Base-by-base conservation (phyloP, 2,329 filamentous ascomycete genomes). In the Epichloe gansuensis region DNA sequence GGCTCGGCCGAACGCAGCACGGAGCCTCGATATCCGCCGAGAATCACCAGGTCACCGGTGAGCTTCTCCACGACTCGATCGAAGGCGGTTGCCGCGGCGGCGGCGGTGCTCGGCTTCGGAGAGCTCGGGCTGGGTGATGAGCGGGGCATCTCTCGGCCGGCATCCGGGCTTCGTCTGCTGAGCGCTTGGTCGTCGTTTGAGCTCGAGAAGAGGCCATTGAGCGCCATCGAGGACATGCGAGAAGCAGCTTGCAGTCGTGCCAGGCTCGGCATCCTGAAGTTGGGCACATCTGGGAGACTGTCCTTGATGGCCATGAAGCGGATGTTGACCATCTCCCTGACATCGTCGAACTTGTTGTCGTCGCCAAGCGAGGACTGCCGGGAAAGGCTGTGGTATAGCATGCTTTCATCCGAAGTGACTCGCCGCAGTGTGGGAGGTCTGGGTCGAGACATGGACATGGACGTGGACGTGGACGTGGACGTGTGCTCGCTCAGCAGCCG, bases 21-120 rank as follows among this genome's bases (percentile, higher is more conserved):
- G 0, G 91, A 95, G 3, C 91, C 91, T 58, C 91, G 79, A 63
- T 96, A 95, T 13, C 91, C 91, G 21, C 91, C 91, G 63, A 97
- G 77, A 34, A 96, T 75, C 7, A 97, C 88, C 7, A 97, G 66
- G 63, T 97, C 91, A 0, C 91, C 91, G 0, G 82, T 87, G 23
- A 95, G 71, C 5, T 81, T 73, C 46, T 85, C 81, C 46, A 95
- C 63, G 63, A 74, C 72, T 15, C 66, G 74, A 61, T 84, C 76
- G 56, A 81, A 65, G 61, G 68, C 58, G 21, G 64, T 61, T n/a
- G 58, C 17, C 21, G 15, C 41, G 59, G 15, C 52, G 59, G 15
- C 52, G 48, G 4, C 43, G 17, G 17, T 41, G n/a, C 48, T 50
- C 11, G 51, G 21, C 28, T 48, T 46, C 9, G 41, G 4, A 3